These are phyloP conservation scores for Litchi chinensis DNA, from an alignment of 345 rosid species.

Conservation along the genomic window DNA sequence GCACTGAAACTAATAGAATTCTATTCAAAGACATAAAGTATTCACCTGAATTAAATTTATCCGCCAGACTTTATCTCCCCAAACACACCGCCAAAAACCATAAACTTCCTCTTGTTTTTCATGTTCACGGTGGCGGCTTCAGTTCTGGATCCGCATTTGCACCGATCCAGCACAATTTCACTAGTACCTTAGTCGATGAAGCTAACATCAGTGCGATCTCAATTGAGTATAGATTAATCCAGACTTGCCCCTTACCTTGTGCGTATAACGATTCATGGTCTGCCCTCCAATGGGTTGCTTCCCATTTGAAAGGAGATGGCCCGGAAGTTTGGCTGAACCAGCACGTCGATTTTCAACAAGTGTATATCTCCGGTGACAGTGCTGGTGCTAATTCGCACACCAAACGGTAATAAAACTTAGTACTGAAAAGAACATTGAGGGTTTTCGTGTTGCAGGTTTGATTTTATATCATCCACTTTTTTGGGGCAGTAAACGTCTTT, in stretches of 20 bases:
- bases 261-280: constrained; percentile 33
- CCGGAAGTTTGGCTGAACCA: constrained; percentile 42
- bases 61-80: too few species aligned
- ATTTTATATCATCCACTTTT: constrained; percentile 32
- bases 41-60: too few species aligned
- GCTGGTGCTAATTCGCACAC: constrained; percentile 46
- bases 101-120: too few species aligned
- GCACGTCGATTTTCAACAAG: constrained; percentile 26
- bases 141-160: too few species aligned
- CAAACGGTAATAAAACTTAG: neutral
- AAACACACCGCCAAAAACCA: too few species aligned
- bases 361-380: constrained; percentile 47
- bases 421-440: constrained; percentile 6
- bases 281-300: constrained; percentile 35
- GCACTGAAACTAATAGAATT: too few species aligned
- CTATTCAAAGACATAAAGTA: too few species aligned
- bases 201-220: too few species aligned
- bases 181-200: too few species aligned
- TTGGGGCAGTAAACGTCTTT: constrained; percentile 32
- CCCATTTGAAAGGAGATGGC: constrained; percentile 18
- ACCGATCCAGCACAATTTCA: too few species aligned
- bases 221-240: too few species aligned
- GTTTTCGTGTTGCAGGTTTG: constrained; percentile 24
- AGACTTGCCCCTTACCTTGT: neutral
- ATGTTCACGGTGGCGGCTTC: too few species aligned